phyloP scores from a whole-genome alignment of 1,284 basidiomycete species.

The Polyporus tsugae region DNA sequence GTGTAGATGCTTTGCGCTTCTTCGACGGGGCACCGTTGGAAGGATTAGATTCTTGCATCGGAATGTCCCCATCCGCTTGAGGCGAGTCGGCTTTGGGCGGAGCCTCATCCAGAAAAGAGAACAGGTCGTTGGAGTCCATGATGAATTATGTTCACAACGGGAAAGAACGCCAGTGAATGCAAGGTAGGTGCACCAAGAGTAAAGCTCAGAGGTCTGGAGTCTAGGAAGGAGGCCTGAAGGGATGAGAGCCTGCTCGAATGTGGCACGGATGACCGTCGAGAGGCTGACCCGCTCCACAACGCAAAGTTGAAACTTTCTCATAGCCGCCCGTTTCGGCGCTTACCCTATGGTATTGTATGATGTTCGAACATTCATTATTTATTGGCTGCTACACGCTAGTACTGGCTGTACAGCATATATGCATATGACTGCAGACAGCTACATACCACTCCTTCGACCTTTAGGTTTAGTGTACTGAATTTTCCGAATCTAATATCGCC shows the following conservation, averaged over 20 bases:
- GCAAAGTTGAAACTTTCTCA: constrained; percentile 2
- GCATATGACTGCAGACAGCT: no score
- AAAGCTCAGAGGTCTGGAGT: neutral
- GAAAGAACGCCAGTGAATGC: neutral
- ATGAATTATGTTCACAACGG: neutral
- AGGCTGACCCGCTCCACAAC: neutral
- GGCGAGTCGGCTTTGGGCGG: constrained; percentile 34
- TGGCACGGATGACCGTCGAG: neutral
- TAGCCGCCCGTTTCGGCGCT: neutral
- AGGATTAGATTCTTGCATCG: constrained; percentile 29
- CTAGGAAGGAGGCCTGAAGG: neutral
- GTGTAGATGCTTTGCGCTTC: constrained; percentile 41
- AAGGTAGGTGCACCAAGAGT: neutral
- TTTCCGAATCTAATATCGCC: no score
- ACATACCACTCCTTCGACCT: no score
- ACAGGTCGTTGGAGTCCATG: constrained; percentile 45
- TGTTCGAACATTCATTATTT: no score
- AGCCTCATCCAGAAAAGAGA: constrained; percentile 51
- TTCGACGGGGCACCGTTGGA: constrained; percentile 28
- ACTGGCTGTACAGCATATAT: no score
- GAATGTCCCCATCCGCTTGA: constrained; percentile 29
- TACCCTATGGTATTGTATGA: no score
- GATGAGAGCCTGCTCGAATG: neutral
- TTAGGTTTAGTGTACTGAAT: no score
- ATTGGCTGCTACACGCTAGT: no score